Evolutionary conservation across 257 asterid species (phyloP).

Genomic region (Cordia subcordata): DNA sequence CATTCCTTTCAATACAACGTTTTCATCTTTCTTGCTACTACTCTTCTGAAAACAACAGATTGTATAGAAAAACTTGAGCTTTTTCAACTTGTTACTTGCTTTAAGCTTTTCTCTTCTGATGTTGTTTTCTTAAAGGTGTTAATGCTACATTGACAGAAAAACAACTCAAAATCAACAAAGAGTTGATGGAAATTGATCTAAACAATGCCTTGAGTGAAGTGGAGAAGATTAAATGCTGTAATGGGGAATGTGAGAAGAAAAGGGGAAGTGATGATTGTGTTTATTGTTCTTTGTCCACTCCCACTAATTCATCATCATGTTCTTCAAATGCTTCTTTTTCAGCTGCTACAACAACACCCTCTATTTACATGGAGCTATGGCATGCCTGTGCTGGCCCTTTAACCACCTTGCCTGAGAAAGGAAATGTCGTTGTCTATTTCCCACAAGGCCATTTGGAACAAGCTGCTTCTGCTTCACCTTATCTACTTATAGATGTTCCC

Average conservation of each 20-base stretch:
- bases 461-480: slow-evolving; percentile 58
- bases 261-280: slow-evolving; percentile 35
- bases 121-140: neutral
- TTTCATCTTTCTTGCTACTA: slow-evolving; percentile 26
- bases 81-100: slow-evolving; percentile 9
- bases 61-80: slow-evolving; percentile 20
- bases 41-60: slow-evolving; percentile 26
- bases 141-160: slow-evolving; percentile 18
- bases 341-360: slow-evolving; percentile 34
- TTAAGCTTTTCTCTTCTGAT: slow-evolving; percentile 15
- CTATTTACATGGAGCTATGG: slow-evolving; percentile 86
- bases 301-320: slow-evolving; percentile 45
- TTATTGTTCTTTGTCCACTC: slow-evolving; percentile 40
- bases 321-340: slow-evolving; percentile 62
- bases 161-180: slow-evolving; percentile 5
- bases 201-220: slow-evolving; percentile 66
- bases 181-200: slow-evolving; percentile 87
- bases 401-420: slow-evolving; percentile 79
- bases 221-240: slow-evolving; percentile 49
- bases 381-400: slow-evolving; percentile 98
- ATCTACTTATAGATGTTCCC: slow-evolving; percentile 69
- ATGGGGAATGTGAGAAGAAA: slow-evolving; percentile 56
- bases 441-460: slow-evolving; percentile 97
- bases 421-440: slow-evolving; percentile 82
- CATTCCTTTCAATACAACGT: slow-evolving; percentile 16